phyloP scores from a whole-genome alignment of 2,329 filamentous ascomycete genomes.

The Aspergillus hortae region DNA sequence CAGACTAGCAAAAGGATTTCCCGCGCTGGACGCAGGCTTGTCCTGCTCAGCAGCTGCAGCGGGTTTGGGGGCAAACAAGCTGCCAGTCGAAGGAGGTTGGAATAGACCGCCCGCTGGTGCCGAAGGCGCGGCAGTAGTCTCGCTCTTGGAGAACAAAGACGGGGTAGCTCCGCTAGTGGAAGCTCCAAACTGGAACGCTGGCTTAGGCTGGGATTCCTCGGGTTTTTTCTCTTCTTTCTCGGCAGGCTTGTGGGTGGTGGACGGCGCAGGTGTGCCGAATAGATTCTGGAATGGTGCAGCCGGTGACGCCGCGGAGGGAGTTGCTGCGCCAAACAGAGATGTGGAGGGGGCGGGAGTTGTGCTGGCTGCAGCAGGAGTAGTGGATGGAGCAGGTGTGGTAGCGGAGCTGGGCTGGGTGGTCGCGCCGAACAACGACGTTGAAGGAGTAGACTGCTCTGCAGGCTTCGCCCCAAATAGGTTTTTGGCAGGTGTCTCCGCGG shows the following conservation, averaged over 20 bases:
- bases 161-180: conserved; percentile 7
- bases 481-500: conserved; percentile 17
- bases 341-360: conserved; percentile 13
- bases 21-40: conserved; percentile 10
- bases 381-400: conserved; percentile 12
- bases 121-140: conserved; percentile 9
- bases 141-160: conserved; percentile 19
- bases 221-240: conserved; percentile 12
- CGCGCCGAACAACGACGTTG: conserved; percentile 28
- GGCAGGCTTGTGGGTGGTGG: conserved; percentile 9
- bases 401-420: conserved; percentile 16
- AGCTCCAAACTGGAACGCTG: conserved; percentile 12
- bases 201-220: conserved; percentile 11
- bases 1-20: conserved; percentile 20
- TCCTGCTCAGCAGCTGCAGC: conserved; percentile 11
- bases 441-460: conserved; percentile 15
- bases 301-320: conserved; percentile 11
- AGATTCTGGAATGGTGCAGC: conserved; percentile 17
- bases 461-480: conserved; percentile 21
- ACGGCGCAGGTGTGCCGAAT: conserved; percentile 14
- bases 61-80: conserved; percentile 21
- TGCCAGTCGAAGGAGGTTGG: conserved; percentile 19
- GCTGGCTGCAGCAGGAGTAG: conserved; percentile 11
- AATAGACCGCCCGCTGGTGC: conserved; percentile 12
- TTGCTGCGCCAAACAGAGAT: conserved; percentile 15